Base-by-base conservation (phyloP, 768 basidiomycete genomes). In the Boletus bicolor region DNA sequence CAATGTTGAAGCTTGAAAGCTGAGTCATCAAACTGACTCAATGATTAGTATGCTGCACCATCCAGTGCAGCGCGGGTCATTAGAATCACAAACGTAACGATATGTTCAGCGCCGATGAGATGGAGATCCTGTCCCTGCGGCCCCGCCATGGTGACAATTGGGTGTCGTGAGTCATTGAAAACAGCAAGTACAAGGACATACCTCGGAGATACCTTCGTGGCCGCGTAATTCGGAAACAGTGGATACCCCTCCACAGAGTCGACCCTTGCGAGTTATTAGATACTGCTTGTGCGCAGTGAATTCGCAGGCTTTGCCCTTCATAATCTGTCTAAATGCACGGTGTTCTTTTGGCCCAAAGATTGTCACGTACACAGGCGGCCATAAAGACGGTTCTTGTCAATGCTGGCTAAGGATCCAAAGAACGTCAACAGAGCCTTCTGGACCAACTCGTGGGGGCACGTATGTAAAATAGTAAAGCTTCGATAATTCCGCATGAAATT, bases 41-140 rank as follows among this genome's bases (percentile, higher is more conserved):
- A 28, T 28, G 6, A 17, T 41, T 41, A 21, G 36, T 17, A 14
- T 24, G 19, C 41, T 8, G 24, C 15, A 28, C 50, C 56, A 41
- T 37, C 52, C 62, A 45, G 59, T 55, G 32, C 44, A 44, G 36
- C 44, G 48, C 26, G 48, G 37, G 44, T 34, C 46, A 42, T 49
- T 37, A 47, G 21, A 32, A 50, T 21, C 15, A 36, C 54, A 10
- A 54, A 60, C 54, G 54, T 53, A 59, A 55, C 50, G 38, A 39
- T 42, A 36, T 17, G 7, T 41, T 43, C 53, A 44, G 58, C 56
- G 56, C 59, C 41, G 60, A 62, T 64, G 54, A 49, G 12, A 42
- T 21, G 51, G n/a, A 10, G 10, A 47, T 48, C 52, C 50, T 54
- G 39, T 56, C 44, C 42, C 54, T 39, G 34, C 56, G 65, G 58